Percentiles rank a stretch among this genome's conserved stretches.
phyloP scores from a whole-genome alignment of 2,329 filamentous ascomycete species.

The Ceratocystis harringtonii region DNA sequence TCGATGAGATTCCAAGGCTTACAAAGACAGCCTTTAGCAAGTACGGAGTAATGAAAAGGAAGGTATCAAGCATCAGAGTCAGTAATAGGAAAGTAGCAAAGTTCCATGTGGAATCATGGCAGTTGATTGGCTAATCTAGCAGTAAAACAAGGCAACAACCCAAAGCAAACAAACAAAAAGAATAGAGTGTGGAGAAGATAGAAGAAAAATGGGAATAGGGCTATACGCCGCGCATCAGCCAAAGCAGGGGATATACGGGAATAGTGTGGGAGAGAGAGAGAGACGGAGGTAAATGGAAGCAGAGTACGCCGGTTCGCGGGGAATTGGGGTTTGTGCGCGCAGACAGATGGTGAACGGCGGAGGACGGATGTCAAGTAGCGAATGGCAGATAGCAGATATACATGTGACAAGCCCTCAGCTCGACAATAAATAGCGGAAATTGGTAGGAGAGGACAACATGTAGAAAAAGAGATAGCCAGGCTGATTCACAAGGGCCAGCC shows the following conservation, averaged over 20 bases:
- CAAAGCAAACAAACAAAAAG: background rate
- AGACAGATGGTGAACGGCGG: no score
- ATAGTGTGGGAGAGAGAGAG: no score
- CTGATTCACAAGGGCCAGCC: no score
- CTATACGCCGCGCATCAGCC: background rate
- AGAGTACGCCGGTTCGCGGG: background rate
- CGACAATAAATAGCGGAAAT: background rate
- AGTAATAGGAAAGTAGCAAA: background rate
- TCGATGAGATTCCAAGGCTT: background rate
- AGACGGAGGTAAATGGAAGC: background rate
- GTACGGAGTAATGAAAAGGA: background rate
- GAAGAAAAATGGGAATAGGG: background rate
- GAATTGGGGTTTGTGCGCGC: background rate
- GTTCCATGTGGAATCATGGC: background rate
- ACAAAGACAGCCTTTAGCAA: background rate
- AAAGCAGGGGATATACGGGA: background rate
- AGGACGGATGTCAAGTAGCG: no score
- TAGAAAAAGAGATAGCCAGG: no score
- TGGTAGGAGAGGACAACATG: background rate
- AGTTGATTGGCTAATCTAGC: slow-evolving; percentile 1
- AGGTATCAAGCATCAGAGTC: background rate
- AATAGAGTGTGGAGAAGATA: background rate
- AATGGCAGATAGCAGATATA: background rate
- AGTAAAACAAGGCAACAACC: background rate
- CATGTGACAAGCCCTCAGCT: background rate